Evolutionary conservation across 1,284 basidiomycete genomes (phyloP).

Genomic region (Puccinia hordei): DNA sequence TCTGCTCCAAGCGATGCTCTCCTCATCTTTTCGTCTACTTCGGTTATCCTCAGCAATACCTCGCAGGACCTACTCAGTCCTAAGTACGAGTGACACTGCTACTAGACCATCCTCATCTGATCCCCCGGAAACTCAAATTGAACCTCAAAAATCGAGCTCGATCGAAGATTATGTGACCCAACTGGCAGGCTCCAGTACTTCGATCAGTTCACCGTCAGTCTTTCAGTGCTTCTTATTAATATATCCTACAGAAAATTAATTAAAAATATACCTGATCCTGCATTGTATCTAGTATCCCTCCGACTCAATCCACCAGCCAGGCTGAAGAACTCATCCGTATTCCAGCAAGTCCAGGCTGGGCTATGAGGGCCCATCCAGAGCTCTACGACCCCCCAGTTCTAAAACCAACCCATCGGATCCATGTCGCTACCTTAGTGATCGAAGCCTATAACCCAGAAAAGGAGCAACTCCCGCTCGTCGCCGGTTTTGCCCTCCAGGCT

Average conservation of each 20-base stretch:
- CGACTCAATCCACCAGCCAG: neutral
- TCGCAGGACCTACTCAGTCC: conserved; percentile 4
- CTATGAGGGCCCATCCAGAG: conserved; percentile 36
- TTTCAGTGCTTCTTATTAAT: neutral
- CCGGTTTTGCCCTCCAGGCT: conserved; percentile 80
- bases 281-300: neutral
- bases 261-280: neutral
- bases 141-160: conserved; percentile 4
- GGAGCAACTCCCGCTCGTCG: conserved; percentile 72
- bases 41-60: neutral
- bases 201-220: conserved; percentile 13
- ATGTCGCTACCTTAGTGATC: conserved; percentile 81
- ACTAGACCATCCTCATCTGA: neutral
- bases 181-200: neutral
- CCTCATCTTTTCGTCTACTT: conserved; percentile 7
- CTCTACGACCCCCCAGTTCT: conserved; percentile 53
- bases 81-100: neutral
- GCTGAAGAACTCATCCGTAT: conserved; percentile 6
- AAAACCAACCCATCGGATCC: conserved; percentile 68
- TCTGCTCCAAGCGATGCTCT: neutral
- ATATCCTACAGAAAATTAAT: neutral
- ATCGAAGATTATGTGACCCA: conserved; percentile 35
- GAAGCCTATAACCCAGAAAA: conserved; percentile 71
- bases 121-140: neutral
- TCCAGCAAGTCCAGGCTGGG: conserved; percentile 34